Conservation (phyloP, 768 basidiomycete genomes). For the Boletellus sp. region DNA sequence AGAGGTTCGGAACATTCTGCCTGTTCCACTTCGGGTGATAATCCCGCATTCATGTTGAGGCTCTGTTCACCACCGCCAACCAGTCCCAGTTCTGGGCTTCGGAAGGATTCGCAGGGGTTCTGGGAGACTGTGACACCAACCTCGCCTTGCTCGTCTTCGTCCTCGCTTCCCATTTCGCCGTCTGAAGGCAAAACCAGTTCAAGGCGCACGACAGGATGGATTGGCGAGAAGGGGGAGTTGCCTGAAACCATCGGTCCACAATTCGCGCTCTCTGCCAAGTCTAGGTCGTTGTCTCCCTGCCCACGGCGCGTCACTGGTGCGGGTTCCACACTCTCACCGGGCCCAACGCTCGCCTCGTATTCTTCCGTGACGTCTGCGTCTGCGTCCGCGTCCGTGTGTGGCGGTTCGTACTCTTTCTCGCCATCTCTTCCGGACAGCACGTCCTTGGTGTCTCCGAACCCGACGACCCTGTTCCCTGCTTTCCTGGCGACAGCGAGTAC, state of each 20-base stretch:
- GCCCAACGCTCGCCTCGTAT: constrained; percentile 3
- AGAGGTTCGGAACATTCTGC: background rate
- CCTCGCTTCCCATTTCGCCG: constrained; percentile 14
- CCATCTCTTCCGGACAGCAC: constrained; percentile 1
- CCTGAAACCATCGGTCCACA: background rate
- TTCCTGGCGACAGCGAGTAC: constrained; percentile 18
- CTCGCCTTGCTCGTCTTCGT: constrained; percentile 19
- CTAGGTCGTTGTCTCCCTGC: constrained; percentile 16
- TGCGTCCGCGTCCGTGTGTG: constrained; percentile 3
- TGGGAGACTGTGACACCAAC: constrained; percentile 20
- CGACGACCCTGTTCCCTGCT: constrained; percentile 21
- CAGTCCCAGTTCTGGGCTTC: constrained; percentile 10
- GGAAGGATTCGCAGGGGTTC: constrained; percentile 27
- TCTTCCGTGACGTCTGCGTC: constrained; percentile 12
- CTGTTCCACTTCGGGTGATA: constrained; percentile 1
- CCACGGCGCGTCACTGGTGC: constrained; percentile 1
- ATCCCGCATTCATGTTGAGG: constrained; percentile 3
- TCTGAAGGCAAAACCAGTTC: constrained; percentile 5
- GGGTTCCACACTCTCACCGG: constrained; percentile 10
- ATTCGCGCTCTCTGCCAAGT: constrained; percentile 6
- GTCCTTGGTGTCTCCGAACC: constrained; percentile 1
- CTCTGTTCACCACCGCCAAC: constrained; percentile 9
- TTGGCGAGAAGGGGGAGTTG: constrained; percentile 5
- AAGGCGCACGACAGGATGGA: background rate
- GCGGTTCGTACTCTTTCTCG: constrained; percentile 6